Percentiles rank a stretch among this genome's conserved stretches.
Evolutionary conservation across 2,329 filamentous ascomycete species (phyloP).

Genomic region (Apiospora pterosperma): DNA sequence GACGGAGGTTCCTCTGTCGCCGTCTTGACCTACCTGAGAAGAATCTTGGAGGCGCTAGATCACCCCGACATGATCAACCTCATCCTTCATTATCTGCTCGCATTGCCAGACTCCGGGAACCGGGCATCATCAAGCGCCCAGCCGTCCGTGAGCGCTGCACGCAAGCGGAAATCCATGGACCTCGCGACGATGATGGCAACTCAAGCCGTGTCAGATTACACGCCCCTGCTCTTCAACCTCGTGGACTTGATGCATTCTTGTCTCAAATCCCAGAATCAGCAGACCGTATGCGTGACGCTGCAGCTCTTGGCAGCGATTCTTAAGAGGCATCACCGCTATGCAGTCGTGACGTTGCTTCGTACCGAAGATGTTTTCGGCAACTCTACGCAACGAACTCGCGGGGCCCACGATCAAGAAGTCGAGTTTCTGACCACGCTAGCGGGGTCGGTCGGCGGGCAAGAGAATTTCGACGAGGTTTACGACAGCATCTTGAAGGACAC

Average conservation of each 20-base stretch:
- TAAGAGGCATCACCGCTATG: slow-evolving; percentile 83
- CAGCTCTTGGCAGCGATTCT: slow-evolving; percentile 84
- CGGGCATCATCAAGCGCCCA: slow-evolving; percentile 33
- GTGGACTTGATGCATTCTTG: slow-evolving; percentile 88
- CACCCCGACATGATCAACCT: slow-evolving; percentile 93
- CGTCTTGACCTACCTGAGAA: slow-evolving; percentile 87
- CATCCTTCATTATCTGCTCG: slow-evolving; percentile 87
- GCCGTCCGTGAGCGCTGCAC: slow-evolving; percentile 62
- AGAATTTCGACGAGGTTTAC: slow-evolving; percentile 71
- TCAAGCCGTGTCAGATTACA: slow-evolving; percentile 64
- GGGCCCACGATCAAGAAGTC: slow-evolving; percentile 72
- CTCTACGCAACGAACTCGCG: slow-evolving; percentile 61
- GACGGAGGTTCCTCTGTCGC: slow-evolving; percentile 96
- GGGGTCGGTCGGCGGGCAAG: slow-evolving; percentile 63
- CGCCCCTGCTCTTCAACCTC: slow-evolving; percentile 87
- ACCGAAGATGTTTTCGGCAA: slow-evolving; percentile 56
- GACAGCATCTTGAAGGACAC: slow-evolving; percentile 69
- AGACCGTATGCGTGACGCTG: slow-evolving; percentile 86
- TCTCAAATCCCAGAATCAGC: slow-evolving; percentile 76
- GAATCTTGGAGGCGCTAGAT: slow-evolving; percentile 86
- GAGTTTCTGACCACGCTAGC: slow-evolving; percentile 69
- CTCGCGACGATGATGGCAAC: slow-evolving; percentile 76
- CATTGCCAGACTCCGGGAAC: slow-evolving; percentile 60
- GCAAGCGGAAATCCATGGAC: slow-evolving; percentile 85
- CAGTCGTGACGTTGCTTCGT: slow-evolving; percentile 71